Conservation (phyloP, 208 protist species). For the Crithidia fasciculata region DNA sequence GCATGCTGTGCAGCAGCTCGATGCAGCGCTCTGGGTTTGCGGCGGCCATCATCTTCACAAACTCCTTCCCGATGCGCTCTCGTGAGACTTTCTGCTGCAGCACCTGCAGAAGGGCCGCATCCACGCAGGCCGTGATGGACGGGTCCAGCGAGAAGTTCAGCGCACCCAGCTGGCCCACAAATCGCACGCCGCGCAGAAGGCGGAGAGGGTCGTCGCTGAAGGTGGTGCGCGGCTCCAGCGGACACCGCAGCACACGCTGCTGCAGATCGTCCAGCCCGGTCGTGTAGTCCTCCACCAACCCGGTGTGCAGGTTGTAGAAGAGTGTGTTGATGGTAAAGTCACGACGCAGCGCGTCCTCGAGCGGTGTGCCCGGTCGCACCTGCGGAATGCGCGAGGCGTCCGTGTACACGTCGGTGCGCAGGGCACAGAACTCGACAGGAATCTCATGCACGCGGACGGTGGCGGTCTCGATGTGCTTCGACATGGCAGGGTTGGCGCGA, state of each 20-base stretch:
- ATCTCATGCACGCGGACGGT: constrained; percentile 90
- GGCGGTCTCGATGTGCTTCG: constrained; percentile 99
- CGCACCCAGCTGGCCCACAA: constrained; percentile 87
- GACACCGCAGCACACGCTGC: constrained; percentile 88
- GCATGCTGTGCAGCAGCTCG: constrained; percentile 54
- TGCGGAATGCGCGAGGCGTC: constrained; percentile 91
- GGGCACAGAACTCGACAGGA: constrained; percentile 97
- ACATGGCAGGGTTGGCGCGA: constrained; percentile 95
- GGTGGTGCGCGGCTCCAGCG: constrained; percentile 80
- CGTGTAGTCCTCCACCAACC: constrained; percentile 95
- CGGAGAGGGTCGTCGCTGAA: constrained; percentile 95
- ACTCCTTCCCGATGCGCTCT: constrained; percentile 86
- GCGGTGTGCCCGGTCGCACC: constrained; percentile 74
- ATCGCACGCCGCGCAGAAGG: constrained; percentile 93
- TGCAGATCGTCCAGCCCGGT: constrained; percentile 91
- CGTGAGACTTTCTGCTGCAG: constrained; percentile 84
- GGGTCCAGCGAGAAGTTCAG: constrained; percentile 86
- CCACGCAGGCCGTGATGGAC: constrained; percentile 54
- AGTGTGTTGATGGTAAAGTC: constrained; percentile 99
- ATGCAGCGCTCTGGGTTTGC: constrained; percentile 66
- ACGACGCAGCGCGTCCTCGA: constrained; percentile 95
- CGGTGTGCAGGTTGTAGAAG: constrained; percentile 98
- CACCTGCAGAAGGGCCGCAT: constrained; percentile 53
- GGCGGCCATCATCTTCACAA: constrained; percentile 80
- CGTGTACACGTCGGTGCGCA: constrained; percentile 95